Base-by-base conservation (phyloP, 2,329 filamentous ascomycete genomes). In the Fusarium nelsonii region DNA sequence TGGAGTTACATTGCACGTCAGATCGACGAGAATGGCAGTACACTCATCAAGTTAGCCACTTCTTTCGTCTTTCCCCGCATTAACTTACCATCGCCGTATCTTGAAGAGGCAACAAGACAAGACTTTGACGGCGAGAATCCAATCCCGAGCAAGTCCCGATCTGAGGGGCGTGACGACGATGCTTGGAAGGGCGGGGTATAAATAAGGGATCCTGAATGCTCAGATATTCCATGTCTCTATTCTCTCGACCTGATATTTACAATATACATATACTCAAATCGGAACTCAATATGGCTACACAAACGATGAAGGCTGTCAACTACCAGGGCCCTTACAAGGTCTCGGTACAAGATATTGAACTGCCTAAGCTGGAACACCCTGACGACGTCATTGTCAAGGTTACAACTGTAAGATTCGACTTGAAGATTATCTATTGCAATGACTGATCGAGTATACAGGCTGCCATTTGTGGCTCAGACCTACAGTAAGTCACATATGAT, bases 381-480 rank as follows among this genome's bases (percentile, higher is more conserved):
- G 87, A 90, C 77, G 88, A 90, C 79, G 83, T 84, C 34, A 87
- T 90, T 62, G 85, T 90, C 76, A 90, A 89, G 72, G 86, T 90
- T 36, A 90, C 88, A 1, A 91, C 88, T 8, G 85, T 87, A 51
- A 81, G 85, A 54, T 52, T 34, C 23, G 12, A 33, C 16, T 6
- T 23, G 3, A 14, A 7, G 10, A 15, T 8, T 11, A 33, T 30
- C 12, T 28, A 8, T 6, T 39, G 7, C 9, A 9, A 10, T 49
- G 18, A 26, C 71, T 70, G 26, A 74, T 45, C 11, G 3, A 20
- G 16, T 8, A 16, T 20, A 2, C 18, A 79, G 77, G 76, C 78
- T 43, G 85, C 84, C 4, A 87, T 88, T 48, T 87, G 85, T 71
- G 85, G 86, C 12, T 86, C 84, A 1, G 83, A 84, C 57, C 72